Percentiles rank a stretch among this genome's conserved stretches.
Conservation (phyloP, 352 stramenopile genomes). For the Phytophthora fragariaefolia region DNA sequence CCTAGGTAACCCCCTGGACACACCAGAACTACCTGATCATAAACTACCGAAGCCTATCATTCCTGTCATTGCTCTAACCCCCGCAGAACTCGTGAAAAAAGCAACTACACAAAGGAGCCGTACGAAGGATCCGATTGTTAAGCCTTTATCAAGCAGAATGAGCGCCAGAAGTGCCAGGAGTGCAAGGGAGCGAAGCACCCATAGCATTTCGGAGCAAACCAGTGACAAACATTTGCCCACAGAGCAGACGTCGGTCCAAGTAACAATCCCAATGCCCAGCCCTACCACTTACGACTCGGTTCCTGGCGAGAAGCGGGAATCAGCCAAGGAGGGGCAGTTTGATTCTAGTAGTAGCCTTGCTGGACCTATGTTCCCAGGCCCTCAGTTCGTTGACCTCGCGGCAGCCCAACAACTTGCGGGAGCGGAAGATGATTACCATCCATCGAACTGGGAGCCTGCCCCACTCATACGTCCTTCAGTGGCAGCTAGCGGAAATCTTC, state of each 20-base stretch:
- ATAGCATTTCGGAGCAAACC: slow-evolving; percentile 9
- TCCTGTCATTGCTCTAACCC: slow-evolving; percentile 52
- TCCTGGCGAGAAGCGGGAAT: not conserved
- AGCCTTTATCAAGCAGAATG: slow-evolving; percentile 40
- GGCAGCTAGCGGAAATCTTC: slow-evolving; percentile 21
- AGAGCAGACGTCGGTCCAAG: slow-evolving; percentile 1
- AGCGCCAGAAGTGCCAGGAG: slow-evolving; percentile 30
- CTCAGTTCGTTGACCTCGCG: slow-evolving; percentile 10
- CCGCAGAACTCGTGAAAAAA: slow-evolving; percentile 62
- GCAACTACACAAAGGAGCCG: slow-evolving; percentile 36
- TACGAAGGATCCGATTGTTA: slow-evolving; percentile 32
- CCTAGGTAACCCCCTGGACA: slow-evolving; percentile 22
- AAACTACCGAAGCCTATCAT: slow-evolving; percentile 26
- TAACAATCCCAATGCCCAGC: slow-evolving; percentile 16
- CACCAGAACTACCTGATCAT: slow-evolving; percentile 1
- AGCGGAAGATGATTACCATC: slow-evolving; percentile 21
- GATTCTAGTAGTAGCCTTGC: not conserved
- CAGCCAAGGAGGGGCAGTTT: not conserved
- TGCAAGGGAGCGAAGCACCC: slow-evolving; percentile 8
- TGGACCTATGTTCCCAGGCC: not conserved
- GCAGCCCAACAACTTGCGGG: slow-evolving; percentile 14
- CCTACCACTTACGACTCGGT: slow-evolving; percentile 16
- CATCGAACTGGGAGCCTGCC: slow-evolving; percentile 22
- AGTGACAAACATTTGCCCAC: slow-evolving; percentile 4
- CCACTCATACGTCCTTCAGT: slow-evolving; percentile 26